Base-by-base conservation (phyloP, 2,329 filamentous ascomycete genomes). In the Leptosphaerulina australis region DNA sequence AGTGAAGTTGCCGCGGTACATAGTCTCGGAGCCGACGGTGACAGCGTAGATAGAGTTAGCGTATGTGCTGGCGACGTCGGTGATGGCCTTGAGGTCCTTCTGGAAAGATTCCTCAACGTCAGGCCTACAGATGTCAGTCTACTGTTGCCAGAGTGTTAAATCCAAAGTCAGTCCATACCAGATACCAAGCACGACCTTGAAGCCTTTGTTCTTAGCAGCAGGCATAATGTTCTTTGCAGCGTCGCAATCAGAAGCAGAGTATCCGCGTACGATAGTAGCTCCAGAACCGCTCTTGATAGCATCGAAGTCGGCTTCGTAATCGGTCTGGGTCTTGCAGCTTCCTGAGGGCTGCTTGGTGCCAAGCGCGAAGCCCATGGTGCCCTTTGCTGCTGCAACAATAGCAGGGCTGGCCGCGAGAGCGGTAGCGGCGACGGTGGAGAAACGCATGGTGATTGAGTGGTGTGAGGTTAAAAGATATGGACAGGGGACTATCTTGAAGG, bases 111-210 rank as follows among this genome's bases (percentile, higher is more conserved):
- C 76, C n/a, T 84, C 79, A 35, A 80, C 79, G 63, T 88, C 85
- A 29, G 84, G 81, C 82, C 83, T 83, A n/a, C 14, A 40, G 18
- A n/a, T 14, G 29, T 54, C 43, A 50, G 34, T 24, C 11, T 18
- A 10, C 11, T 25, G 36, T 17, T 39, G 22, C 14, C 24, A n/a
- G 14, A 22, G 37, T 17, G 15, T 5, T 30, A 15, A 22, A 11
- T 34, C 17, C 22, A 9, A 28, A n/a, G 18, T 20, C 12, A 36
- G 24, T 52, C 63, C 77, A 58, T 74, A 85, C 86, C 86, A 90
- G 66, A 89, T 82, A 53, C 85, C 87, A 30, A 89, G 74, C n/a
- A 89, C 76, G 55, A 89, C 85, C 74, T 87, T 76, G 73, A 88
- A 85, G 14, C 79, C 81, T 71, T 85, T 84, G 35, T 70, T 69